phyloP scores from a whole-genome alignment of 106 monocot species.

The Dendrobium officinale region DNA sequence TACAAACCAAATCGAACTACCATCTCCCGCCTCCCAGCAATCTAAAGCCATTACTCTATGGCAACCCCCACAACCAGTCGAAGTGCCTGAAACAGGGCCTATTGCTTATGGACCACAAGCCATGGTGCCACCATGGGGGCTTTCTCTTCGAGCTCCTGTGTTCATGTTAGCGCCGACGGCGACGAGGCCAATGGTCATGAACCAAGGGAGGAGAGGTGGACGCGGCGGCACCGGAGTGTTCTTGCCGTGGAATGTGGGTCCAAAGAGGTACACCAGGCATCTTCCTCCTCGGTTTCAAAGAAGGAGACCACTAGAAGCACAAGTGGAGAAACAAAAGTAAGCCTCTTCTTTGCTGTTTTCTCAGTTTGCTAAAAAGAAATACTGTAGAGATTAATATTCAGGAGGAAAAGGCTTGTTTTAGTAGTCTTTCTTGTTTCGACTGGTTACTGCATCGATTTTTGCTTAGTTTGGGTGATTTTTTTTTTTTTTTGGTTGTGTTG shows the following conservation, averaged over 20 bases:
- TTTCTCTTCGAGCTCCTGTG: slow-evolving; percentile 29
- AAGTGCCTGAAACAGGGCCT: slow-evolving; percentile 5
- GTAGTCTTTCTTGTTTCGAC: neutral
- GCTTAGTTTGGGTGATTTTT: neutral
- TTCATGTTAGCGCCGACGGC: slow-evolving; percentile 28
- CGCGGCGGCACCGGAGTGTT: slow-evolving; percentile 56
- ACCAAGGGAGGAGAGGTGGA: slow-evolving; percentile 10
- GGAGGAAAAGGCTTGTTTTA: neutral
- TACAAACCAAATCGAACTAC: slow-evolving; percentile 5
- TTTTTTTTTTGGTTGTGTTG: neutral
- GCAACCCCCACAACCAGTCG: slow-evolving; percentile 34
- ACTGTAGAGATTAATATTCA: neutral
- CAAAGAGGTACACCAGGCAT: slow-evolving; percentile 67
- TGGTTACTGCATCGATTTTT: too few species aligned
- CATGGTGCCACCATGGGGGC: slow-evolving; percentile 45
- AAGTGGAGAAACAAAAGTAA: neutral
- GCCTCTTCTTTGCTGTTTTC: neutral
- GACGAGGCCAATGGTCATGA: slow-evolving; percentile 12
- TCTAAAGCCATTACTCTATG: slow-evolving; percentile 40
- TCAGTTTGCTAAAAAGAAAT: neutral
- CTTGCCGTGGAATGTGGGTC: slow-evolving; percentile 53
- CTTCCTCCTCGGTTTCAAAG: slow-evolving; percentile 68
- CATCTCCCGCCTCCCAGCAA: slow-evolving; percentile 10
- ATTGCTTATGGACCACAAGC: slow-evolving; percentile 26
- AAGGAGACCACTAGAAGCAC: slow-evolving; percentile 37